These are phyloP conservation scores for Candida ficus DNA, from an alignment of 805 yeast species.

Conservation along the genomic window DNA sequence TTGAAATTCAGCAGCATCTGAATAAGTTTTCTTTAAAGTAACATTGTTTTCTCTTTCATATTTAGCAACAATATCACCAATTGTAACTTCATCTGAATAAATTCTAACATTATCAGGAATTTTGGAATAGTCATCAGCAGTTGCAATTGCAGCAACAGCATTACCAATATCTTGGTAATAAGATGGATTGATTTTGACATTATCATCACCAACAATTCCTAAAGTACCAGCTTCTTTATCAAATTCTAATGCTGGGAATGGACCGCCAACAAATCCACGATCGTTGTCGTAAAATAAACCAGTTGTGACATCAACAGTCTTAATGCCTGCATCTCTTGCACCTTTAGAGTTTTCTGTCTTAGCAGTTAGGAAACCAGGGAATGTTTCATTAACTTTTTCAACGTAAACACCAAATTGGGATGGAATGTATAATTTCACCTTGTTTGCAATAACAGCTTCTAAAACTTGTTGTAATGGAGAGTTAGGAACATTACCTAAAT, in stretches of 20 bases:
- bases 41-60: slow-evolving; percentile 37
- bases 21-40: slow-evolving; percentile 29
- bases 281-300: slow-evolving; percentile 37
- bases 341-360: slow-evolving; percentile 34
- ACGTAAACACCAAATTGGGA: slow-evolving; percentile 55
- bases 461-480: slow-evolving; percentile 30
- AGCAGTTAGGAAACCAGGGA: slow-evolving; percentile 31
- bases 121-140: slow-evolving; percentile 28
- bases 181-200: slow-evolving; percentile 31
- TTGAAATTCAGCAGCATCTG: slow-evolving; percentile 24
- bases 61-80: slow-evolving; percentile 32
- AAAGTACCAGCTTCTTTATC: slow-evolving; percentile 24
- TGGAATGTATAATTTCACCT: slow-evolving; percentile 51
- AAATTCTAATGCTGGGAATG: slow-evolving; percentile 31
- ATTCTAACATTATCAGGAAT: slow-evolving; percentile 42
- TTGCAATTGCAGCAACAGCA: slow-evolving; percentile 35
- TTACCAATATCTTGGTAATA: slow-evolving; percentile 40
- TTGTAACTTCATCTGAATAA: slow-evolving; percentile 35
- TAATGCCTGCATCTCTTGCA: slow-evolving; percentile 40
- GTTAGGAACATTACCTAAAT: slow-evolving; percentile 31
- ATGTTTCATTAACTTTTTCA: slow-evolving; percentile 20
- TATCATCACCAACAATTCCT: slow-evolving; percentile 35
- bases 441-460: slow-evolving; percentile 36
- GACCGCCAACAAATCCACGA: slow-evolving; percentile 19
- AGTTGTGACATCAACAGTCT: slow-evolving; percentile 41